phyloP scores from a whole-genome alignment of 1,139 yeast species.

The Yamadazyma jaroonii region DNA sequence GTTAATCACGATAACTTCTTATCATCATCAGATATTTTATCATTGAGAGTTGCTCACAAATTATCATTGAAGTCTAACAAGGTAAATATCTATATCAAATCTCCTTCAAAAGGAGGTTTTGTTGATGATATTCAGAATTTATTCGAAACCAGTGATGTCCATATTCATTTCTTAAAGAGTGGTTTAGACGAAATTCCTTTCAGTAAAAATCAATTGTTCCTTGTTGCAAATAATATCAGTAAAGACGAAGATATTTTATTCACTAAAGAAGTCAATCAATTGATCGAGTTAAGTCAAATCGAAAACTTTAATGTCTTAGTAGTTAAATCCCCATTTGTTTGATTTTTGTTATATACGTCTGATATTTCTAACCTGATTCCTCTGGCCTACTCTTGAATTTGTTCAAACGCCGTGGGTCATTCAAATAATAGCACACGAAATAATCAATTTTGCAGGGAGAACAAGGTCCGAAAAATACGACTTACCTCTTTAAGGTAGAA shows the following conservation, averaged over 20 bases:
- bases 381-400: too few relatives aligned
- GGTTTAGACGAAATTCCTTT: constrained; percentile 17
- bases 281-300: constrained; percentile 9
- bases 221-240: constrained; percentile 22
- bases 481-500: too few relatives aligned
- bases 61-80: constrained; percentile 15
- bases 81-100: constrained; percentile 23
- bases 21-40: constrained; percentile 32
- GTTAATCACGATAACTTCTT: constrained; percentile 32
- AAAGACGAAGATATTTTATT: constrained; percentile 11
- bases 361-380: too few relatives aligned
- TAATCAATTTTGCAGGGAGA: too few relatives aligned
- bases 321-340: constrained; percentile 12
- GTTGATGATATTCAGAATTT: constrained; percentile 20
- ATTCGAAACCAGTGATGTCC: constrained; percentile 14
- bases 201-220: constrained; percentile 15
- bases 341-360: background rate
- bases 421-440: too few relatives aligned
- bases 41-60: constrained; percentile 25
- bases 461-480: too few relatives aligned
- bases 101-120: constrained; percentile 18
- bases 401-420: too few relatives aligned
- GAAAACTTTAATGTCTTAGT: constrained; percentile 12
- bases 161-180: constrained; percentile 10
- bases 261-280: constrained; percentile 12